These are phyloP conservation scores for Sporisorium exsertum DNA, from an alignment of 1,284 basidiomycete species.

Conservation along the genomic window DNA sequence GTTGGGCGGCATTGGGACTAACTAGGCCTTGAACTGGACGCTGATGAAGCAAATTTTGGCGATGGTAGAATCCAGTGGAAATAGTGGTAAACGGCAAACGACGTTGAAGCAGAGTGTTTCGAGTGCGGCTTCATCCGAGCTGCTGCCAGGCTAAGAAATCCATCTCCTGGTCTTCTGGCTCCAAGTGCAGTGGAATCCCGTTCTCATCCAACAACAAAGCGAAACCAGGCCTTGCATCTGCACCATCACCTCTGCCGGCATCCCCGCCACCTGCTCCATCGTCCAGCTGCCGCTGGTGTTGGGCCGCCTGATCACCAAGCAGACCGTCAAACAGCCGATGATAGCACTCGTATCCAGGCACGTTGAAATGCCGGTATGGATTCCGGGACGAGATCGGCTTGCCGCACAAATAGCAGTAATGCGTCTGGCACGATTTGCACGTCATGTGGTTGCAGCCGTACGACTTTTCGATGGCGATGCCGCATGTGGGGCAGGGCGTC, in stretches of 20 bases:
- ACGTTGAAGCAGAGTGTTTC: no score
- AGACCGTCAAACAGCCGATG: slow-evolving; percentile 44
- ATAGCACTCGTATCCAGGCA: slow-evolving; percentile 37
- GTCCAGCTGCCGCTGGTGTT: slow-evolving; percentile 5
- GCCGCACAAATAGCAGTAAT: slow-evolving; percentile 57
- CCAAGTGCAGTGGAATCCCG: slow-evolving; percentile 31
- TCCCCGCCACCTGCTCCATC: not conserved
- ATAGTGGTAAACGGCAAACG: no score
- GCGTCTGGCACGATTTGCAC: slow-evolving; percentile 48
- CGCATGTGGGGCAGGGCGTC: slow-evolving; percentile 51
- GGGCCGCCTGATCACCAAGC: slow-evolving; percentile 30
- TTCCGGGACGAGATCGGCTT: slow-evolving; percentile 37
- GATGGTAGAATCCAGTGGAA: not conserved
- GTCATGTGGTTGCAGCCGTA: slow-evolving; percentile 59
- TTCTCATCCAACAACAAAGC: slow-evolving; percentile 37
- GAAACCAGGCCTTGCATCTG: slow-evolving; percentile 15
- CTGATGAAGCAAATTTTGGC: not conserved
- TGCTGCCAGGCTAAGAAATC: slow-evolving; percentile 39
- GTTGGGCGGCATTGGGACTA: no score
- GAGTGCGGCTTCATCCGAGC: slow-evolving; percentile 12
- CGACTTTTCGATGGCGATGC: slow-evolving; percentile 47
- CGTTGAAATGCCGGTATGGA: slow-evolving; percentile 52
- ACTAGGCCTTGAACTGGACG: no score
- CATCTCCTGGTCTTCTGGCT: slow-evolving; percentile 30
- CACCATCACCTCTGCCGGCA: not conserved